A percentile compares a stretch with the other conserved stretches of the same genome.
Conservation (phyloP, 1,284 basidiomycete species). For the Peniophora sp. region DNA sequence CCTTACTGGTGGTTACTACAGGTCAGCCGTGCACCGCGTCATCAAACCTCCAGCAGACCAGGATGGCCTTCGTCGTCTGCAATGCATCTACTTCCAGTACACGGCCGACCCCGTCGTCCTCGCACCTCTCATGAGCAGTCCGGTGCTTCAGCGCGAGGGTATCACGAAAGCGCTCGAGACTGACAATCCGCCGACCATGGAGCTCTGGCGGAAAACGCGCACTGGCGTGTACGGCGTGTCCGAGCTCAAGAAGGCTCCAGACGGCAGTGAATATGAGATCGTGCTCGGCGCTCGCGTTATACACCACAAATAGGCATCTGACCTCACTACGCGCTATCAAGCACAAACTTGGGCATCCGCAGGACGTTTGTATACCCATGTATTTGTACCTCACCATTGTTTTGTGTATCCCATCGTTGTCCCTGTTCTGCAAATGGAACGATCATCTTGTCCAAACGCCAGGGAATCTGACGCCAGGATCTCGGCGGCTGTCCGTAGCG, state of each 20-base stretch:
- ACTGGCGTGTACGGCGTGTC: slow-evolving; percentile 16
- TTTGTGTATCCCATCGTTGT: too few relatives aligned
- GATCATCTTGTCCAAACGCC: too few relatives aligned
- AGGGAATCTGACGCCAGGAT: too few relatives aligned
- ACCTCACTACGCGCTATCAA: too few relatives aligned
- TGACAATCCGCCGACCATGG: slow-evolving; percentile 11
- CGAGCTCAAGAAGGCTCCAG: slow-evolving; percentile 16
- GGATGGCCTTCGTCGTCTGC: slow-evolving; percentile 30
- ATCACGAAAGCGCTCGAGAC: slow-evolving; percentile 9
- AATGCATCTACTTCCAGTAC: slow-evolving; percentile 35
- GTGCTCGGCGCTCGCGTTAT: slow-evolving; percentile 24
- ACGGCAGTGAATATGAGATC: slow-evolving; percentile 23
- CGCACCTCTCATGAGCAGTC: slow-evolving; percentile 20
- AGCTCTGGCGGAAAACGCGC: slow-evolving; percentile 16
- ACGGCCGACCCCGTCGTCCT: slow-evolving; percentile 23
- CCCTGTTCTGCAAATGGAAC: too few relatives aligned
- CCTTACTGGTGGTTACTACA: slow-evolving; percentile 36
- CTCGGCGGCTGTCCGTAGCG: too few relatives aligned
- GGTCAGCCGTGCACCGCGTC: slow-evolving; percentile 35
- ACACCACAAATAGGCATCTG: slow-evolving; percentile 22
- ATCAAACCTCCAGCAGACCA: slow-evolving; percentile 43
- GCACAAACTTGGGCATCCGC: neutral
- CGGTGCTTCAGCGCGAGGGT: slow-evolving; percentile 19
- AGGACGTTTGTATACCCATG: too few relatives aligned
- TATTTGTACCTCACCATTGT: too few relatives aligned